Conservation (phyloP, 2,329 filamentous ascomycete genomes). For the Cladophialophora yegresii region DNA sequence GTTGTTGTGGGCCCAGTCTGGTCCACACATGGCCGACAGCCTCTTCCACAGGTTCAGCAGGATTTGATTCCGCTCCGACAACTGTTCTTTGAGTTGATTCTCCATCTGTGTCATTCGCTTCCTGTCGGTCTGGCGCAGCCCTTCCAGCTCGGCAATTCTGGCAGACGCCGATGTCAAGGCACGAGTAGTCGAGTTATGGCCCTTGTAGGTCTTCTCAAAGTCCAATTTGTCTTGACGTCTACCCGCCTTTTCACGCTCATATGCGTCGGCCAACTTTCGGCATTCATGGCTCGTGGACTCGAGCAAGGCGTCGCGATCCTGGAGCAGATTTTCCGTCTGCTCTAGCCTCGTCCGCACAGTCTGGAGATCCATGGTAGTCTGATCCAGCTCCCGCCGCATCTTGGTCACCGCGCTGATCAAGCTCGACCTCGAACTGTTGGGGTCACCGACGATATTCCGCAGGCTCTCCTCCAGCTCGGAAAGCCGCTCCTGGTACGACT, state of each 20-base stretch:
- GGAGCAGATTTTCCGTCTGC: slow-evolving; percentile 90
- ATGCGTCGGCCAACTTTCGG: slow-evolving; percentile 77
- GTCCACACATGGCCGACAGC: slow-evolving; percentile 79
- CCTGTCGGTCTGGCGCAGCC: slow-evolving; percentile 73
- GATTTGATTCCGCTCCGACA: slow-evolving; percentile 84
- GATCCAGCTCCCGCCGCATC: slow-evolving; percentile 83
- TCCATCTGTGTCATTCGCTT: slow-evolving; percentile 76
- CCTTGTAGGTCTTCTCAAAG: slow-evolving; percentile 85
- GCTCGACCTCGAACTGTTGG: slow-evolving; percentile 81
- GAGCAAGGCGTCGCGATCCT: slow-evolving; percentile 82
- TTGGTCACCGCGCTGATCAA: slow-evolving; percentile 84
- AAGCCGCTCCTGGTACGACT: slow-evolving; percentile 86
- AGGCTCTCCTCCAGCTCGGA: slow-evolving; percentile 88
- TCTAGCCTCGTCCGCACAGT: slow-evolving; percentile 71
- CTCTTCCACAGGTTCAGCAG: slow-evolving; percentile 88
- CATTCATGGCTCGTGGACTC: slow-evolving; percentile 87
- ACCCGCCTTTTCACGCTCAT: slow-evolving; percentile 84
- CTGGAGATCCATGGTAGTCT: slow-evolving; percentile 79
- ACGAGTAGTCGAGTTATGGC: slow-evolving; percentile 81
- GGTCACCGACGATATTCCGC: slow-evolving; percentile 81
- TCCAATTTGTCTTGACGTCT: slow-evolving; percentile 85
- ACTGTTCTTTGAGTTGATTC: slow-evolving; percentile 78
- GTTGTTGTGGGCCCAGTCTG: slow-evolving; percentile 89
- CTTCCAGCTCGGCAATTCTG: slow-evolving; percentile 82
- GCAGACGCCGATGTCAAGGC: slow-evolving; percentile 83